Percentiles rank a stretch among this genome's conserved stretches.
Conservation (phyloP, 768 basidiomycete genomes). For the Russula emetica region DNA sequence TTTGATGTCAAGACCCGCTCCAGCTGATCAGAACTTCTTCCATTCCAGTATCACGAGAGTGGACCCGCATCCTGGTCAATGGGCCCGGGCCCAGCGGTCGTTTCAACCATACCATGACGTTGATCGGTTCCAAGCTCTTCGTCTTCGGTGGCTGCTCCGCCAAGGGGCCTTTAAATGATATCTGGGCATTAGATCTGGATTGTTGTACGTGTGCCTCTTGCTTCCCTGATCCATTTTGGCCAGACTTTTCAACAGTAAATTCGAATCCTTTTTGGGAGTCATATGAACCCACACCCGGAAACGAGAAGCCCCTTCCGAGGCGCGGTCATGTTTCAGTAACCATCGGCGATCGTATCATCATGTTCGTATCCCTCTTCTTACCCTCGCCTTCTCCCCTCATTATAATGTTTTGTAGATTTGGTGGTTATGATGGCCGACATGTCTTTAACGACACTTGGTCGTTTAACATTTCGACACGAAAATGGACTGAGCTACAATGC, state of each 20-base stretch:
- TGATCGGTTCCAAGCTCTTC: constrained; percentile 88
- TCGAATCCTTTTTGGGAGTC: constrained; percentile 78
- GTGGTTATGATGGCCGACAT: constrained; percentile 95
- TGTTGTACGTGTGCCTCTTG: constrained; percentile 59
- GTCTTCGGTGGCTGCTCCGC: constrained; percentile 96
- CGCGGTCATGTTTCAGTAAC: constrained; percentile 69
- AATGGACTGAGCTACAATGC: constrained; percentile 89
- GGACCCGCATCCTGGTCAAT: constrained; percentile 80
- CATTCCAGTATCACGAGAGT: constrained; percentile 78
- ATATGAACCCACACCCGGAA: constrained; percentile 52
- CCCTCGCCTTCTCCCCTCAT: no score
- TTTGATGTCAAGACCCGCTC: no score
- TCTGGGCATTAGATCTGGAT: constrained; percentile 95
- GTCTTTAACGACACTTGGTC: constrained; percentile 99
- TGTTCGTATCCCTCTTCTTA: no score
- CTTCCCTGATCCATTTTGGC: constrained; percentile 13
- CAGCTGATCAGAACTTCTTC: not conserved
- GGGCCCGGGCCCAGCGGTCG: constrained; percentile 79
- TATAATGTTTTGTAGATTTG: constrained; percentile 39
- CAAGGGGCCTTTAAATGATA: constrained; percentile 86
- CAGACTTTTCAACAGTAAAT: constrained; percentile 52
- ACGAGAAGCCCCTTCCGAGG: constrained; percentile 69
- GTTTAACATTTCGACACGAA: constrained; percentile 73
- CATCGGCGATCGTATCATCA: no score
- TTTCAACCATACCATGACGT: constrained; percentile 92